A percentile compares a stretch with the other conserved stretches of the same genome.
Evolutionary conservation across 1,284 basidiomycete species (phyloP).

Genomic region (Tilletiopsis washingtonensis): DNA sequence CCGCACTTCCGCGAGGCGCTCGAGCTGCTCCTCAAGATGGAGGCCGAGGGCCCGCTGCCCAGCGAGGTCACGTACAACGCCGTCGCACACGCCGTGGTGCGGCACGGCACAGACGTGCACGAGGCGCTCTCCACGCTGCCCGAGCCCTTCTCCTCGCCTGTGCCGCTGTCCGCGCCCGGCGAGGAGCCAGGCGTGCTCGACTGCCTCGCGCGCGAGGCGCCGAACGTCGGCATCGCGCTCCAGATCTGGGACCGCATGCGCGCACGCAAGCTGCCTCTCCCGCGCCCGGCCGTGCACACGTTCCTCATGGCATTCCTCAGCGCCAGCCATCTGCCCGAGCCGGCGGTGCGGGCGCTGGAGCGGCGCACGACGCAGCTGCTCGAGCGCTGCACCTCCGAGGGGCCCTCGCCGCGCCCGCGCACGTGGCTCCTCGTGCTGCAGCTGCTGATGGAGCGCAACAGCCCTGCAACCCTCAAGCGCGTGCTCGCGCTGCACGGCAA

Average conservation of each 20-base stretch:
- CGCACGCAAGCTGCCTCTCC: constrained; percentile 8
- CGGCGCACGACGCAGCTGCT: no score
- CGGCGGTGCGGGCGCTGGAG: no score
- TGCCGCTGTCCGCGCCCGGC: neutral
- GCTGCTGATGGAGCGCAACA: neutral
- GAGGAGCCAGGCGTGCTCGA: constrained; percentile 4
- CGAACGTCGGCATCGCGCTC: constrained; percentile 17
- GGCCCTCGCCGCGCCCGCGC: no score
- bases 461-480: no score
- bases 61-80: constrained; percentile 30
- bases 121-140: constrained; percentile 6
- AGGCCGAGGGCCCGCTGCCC: constrained; percentile 21
- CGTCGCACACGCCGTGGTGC: constrained; percentile 18
- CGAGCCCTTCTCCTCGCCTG: constrained; percentile 9
- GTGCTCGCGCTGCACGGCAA: no score
- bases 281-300: constrained; percentile 10
- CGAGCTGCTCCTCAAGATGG: constrained; percentile 29
- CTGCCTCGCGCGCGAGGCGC: neutral
- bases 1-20: constrained; percentile 25
- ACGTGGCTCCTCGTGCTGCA: neutral
- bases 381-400: no score
- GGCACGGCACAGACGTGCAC: constrained; percentile 12
- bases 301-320: constrained; percentile 5
- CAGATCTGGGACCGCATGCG: constrained; percentile 25
- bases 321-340: no score